phyloP scores from a whole-genome alignment of 371 early-diverging fungal species.

The Apophysomyces elegans region DNA sequence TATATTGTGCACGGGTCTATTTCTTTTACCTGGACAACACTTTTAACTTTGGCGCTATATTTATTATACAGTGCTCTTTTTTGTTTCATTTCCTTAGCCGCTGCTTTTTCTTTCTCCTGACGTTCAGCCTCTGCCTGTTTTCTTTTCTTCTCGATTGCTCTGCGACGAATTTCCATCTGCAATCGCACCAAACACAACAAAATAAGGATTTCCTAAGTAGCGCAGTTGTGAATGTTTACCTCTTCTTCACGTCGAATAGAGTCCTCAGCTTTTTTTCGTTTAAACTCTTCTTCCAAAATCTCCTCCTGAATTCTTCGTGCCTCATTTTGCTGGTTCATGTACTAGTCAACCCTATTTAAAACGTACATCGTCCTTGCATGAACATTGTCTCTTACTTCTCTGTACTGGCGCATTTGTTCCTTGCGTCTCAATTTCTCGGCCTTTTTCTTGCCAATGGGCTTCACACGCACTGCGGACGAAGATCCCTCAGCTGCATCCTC shows the following conservation, averaged over 20 bases:
- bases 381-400: slow-evolving; percentile 6
- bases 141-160: slow-evolving; percentile 31
- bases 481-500: slow-evolving; percentile 1
- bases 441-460: slow-evolving; percentile 11
- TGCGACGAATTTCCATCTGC: slow-evolving; percentile 35
- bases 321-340: slow-evolving; percentile 45
- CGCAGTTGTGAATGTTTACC: slow-evolving; percentile 13
- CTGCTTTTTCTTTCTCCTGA: slow-evolving; percentile 25
- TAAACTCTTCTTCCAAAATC: slow-evolving; percentile 35
- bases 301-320: slow-evolving; percentile 41
- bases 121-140: slow-evolving; percentile 43
- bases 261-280: slow-evolving; percentile 38
- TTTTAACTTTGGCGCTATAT: slow-evolving; percentile 33
- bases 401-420: slow-evolving; percentile 15
- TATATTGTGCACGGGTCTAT: background rate
- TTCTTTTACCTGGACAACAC: slow-evolving; percentile 31
- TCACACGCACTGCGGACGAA: slow-evolving; percentile 4
- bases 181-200: background rate
- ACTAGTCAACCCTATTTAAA: slow-evolving; percentile 17
- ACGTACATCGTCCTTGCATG: background rate
- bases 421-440: slow-evolving; percentile 15
- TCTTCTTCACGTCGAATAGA: slow-evolving; percentile 40
- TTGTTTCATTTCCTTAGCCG: slow-evolving; percentile 39
- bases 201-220: background rate
- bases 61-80: slow-evolving; percentile 32